Evolutionary conservation across 1,139 yeast species (phyloP), one percentile per base, ranked within the genome.

Genomic region (Pichia inconspicua): DNA sequence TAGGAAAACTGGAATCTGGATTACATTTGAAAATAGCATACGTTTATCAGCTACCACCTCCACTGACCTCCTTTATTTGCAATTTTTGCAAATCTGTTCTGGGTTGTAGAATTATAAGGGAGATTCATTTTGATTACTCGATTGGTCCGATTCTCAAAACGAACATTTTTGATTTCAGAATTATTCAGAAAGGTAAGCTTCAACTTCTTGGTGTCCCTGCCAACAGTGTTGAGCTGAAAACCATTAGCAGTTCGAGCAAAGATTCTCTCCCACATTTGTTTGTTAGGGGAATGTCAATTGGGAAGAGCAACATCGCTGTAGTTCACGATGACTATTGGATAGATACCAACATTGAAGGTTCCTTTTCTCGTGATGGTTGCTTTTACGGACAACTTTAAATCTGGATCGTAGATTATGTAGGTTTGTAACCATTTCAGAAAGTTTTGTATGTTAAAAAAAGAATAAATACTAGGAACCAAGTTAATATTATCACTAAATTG

Each of bases 311-410:
- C 2, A 55, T 57, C 1, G 42, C 55, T 15, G 60, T 36, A 1
- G 17, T 45, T 2, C 73, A 68, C 31, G 73, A 75, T 22, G 85
- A 82, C 49, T 85, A 87, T 7, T 63, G 66, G 65, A 45, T 55
- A 77, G 77, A 78, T 2, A 63, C 82, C 10, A 73, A 74, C 0
- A 66, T 80, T 2, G 61, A 58, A 38, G 90, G 87, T 0, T 69
- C 70, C 42, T 82, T 83, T 74, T 92, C 89, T 11, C 70, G 66
- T 42, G 94, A 84, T 63, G 90, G 92, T 1, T 83, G 92, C 59
- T 74, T 84, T 55, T 84, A 80, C 59, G 40, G 40, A 10, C 19
- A 30, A 22, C 40, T 28, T 3, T 15, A 27, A 14, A 14, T 12
- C 11, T 7, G 9, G 9, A 15, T 8, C 22, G 17, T 15, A 34